Evolutionary conservation across 495 filamentous ascomycete species (phyloP), one percentile per base, ranked within the genome.

Genomic region (Podospora fimiseda): DNA sequence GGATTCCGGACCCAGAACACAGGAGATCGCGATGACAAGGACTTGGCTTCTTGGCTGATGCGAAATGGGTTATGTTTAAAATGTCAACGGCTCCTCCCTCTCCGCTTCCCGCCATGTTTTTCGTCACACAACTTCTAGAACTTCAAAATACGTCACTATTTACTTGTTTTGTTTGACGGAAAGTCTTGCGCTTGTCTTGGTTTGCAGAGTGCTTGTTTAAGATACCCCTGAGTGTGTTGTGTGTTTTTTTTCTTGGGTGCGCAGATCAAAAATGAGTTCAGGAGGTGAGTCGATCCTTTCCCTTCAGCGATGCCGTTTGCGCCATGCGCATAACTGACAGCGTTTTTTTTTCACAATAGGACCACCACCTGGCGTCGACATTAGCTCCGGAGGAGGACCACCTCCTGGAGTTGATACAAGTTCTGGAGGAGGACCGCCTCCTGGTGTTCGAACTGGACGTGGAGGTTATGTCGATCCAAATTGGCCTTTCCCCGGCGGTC

Each of bases 401-500:
- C 51, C 51, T 3, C 42, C 43, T 21, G 51, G 51, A n/a, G 20
- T 53, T 41, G 30, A 43, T n/a, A 44, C 19, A 2, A 43, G 41
- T 13, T 46, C 43, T 2, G 43, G 18, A n/a, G 43, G 42, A 22
- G 51, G 51, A 15, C 51, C 51, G 6, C 51, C 51, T 3, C 42
- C 43, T 21, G 51, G 51, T 20, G 51, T 53, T 6, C 18, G 15
- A 9, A 53, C 42, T 30, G 27, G 23, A n/a, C 18, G 30, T 22
- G 43, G 43, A 5, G 43, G 43, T 15, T 70, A 67, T 38, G 55
- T 70, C 45, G 64, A 69, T 38, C 68, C 67, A 15, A 64, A 67
- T 55, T 67, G 50, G 51, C 67, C 66, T 13, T 63, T 62, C 47
- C 61, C 61, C 14, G 48, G 39, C n/a, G 61, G 61, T 11, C 24